Evolutionary conservation across 2,329 filamentous ascomycete genomes (phyloP).

Genomic region (Lachnellula occidentalis): DNA sequence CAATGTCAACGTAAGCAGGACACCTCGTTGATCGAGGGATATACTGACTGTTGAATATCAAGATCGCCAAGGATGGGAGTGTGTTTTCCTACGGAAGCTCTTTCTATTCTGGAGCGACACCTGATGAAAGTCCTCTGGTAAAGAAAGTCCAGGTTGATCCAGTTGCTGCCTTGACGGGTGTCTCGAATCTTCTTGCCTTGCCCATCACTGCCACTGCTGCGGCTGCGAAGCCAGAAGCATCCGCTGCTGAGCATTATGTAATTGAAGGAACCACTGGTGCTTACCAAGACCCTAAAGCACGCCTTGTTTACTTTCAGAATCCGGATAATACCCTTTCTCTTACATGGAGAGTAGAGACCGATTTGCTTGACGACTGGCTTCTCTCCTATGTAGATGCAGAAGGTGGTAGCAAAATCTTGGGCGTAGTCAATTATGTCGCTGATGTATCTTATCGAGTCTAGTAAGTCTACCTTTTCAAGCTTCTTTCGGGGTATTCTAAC

Average conservation of each 20-base stretch:
- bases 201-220: conserved; percentile 7
- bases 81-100: conserved; percentile 54
- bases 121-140: conserved; percentile 34
- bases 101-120: conserved; percentile 40
- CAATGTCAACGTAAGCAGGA: conserved; percentile 16
- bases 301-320: conserved; percentile 49
- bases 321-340: conserved; percentile 42
- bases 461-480: conserved; percentile 27
- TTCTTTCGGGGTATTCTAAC: conserved; percentile 7
- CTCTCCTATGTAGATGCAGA: conserved; percentile 48
- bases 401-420: conserved; percentile 42
- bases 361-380: conserved; percentile 52
- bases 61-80: conserved; percentile 47
- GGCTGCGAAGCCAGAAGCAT: conserved; percentile 9
- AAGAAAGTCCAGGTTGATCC: conserved; percentile 41
- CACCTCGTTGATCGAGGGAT: not conserved
- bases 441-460: conserved; percentile 53
- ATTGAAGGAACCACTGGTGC: conserved; percentile 46
- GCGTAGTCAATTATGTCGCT: conserved; percentile 52
- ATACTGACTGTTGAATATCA: conserved; percentile 29
- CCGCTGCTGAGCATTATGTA: conserved; percentile 8
- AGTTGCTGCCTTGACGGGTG: conserved; percentile 36
- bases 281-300: conserved; percentile 47
- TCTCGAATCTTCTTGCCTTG: conserved; percentile 10
- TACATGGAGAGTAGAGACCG: conserved; percentile 54